These are phyloP conservation scores for Scheffersomyces quercinus DNA, from an alignment of 1,139 yeast species.

Conservation along the genomic window DNA sequence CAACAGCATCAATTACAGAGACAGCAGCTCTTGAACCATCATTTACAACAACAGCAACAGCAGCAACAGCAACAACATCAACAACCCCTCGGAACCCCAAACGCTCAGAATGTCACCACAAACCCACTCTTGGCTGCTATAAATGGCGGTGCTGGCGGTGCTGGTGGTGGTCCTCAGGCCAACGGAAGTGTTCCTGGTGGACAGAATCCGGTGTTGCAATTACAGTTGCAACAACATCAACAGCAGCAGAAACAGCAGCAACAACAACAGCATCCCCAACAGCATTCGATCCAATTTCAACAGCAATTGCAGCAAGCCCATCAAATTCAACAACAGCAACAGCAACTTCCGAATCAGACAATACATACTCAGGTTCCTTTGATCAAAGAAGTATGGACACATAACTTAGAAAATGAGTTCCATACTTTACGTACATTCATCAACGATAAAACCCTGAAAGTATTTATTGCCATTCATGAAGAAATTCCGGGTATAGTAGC, in stretches of 20 bases:
- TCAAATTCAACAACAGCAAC: constrained; percentile 14
- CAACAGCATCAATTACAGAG: constrained; percentile 43
- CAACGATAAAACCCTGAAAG: constrained; percentile 56
- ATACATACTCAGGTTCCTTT: constrained; percentile 31
- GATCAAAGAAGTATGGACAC: constrained; percentile 78
- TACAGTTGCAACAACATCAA: constrained; percentile 29
- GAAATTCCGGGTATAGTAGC: constrained; percentile 97
- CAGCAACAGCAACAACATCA: constrained; percentile 16
- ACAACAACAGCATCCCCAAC: constrained; percentile 18
- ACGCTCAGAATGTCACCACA: constrained; percentile 22
- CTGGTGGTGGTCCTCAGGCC: constrained; percentile 9
- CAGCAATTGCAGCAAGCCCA: constrained; percentile 12
- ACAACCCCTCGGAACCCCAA: constrained; percentile 24
- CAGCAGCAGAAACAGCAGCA: constrained; percentile 20
- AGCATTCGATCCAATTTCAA: constrained; percentile 19
- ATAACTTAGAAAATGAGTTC: constrained; percentile 82
- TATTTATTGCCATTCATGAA: constrained; percentile 74
- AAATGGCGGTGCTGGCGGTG: constrained; percentile 27
- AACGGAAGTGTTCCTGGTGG: constrained; percentile 1
- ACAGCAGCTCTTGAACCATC: constrained; percentile 40
- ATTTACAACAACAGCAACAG: constrained; percentile 30
- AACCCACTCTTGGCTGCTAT: constrained; percentile 41
- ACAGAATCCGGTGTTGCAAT: constrained; percentile 33
- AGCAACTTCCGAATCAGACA: constrained; percentile 19
- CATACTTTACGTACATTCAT: constrained; percentile 68